Base-by-base conservation (phyloP, 257 asterid species). In the Solanum virginianum region DNA sequence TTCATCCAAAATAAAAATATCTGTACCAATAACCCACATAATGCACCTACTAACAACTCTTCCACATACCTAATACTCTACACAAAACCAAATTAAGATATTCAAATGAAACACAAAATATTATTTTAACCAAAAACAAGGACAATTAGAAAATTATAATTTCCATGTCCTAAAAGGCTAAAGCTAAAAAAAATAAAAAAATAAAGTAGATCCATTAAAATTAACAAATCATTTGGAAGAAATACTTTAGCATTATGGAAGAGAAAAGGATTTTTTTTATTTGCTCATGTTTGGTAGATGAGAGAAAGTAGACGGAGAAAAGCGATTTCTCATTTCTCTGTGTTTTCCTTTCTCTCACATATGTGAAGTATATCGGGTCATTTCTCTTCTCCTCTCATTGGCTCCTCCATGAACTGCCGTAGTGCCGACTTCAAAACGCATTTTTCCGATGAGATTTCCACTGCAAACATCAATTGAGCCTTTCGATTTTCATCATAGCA, bases 301-400 rank as follows among this genome's bases (percentile, higher is more conserved):
- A 68, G 57, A 70, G 86, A 83, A 83, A 83, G 82, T 75, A 63
- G 81, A 83, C 79, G 80, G 82, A 53, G 41, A 83, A 51, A 54
- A 69, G 63, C 80, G 56, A 57, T 83, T 72, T 75, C 70, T 68
- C 55, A 63, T 83, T 72, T 75, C 56, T 51, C 39, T 53, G 62
- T 36, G n/a, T 65, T 69, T 83, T 65, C 56, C 63, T 14, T 15
- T 51, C 60, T 75, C 60, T 39, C 26, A 80, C 68, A 29, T 11
- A 57, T 22, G 60, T 74, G 60, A 75, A 77, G 63, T 53, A 79
- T 70, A 39, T 29, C 83, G 66, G 51, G 83, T 79, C 83, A 79
- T 53, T 53, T 79, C 60, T 22, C 71, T 63, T 62, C 74, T 29
- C 45, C 45, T 18, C 45, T 29, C 80, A 45, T n/a, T 41, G 81